Base-by-base conservation (phyloP, 2,329 filamentous ascomycete genomes). In the Stemphylium lycopersici region DNA sequence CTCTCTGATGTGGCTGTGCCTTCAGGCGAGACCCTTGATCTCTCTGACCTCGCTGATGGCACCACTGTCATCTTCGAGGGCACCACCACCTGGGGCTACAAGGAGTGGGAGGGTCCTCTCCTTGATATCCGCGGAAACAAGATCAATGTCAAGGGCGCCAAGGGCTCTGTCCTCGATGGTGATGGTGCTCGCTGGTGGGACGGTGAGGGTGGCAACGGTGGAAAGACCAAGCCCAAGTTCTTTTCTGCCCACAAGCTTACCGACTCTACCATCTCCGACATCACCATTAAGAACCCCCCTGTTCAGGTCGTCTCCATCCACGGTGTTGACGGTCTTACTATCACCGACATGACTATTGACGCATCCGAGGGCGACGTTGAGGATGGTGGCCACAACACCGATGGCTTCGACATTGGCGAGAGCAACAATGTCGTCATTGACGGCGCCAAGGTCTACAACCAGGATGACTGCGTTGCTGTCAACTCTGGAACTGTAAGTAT, bases 91-190 rank as follows among this genome's bases (percentile, higher is more conserved):
- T 90, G 86, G 66, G 87, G 80, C 15, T 89, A 88, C 74, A 76
- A 83, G 55, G 83, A 87, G 63, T 90, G 87, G 87, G 70, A 71
- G 0, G 87, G 87, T 0, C 87, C 87, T 37, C 77, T 90, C 3
- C 79, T 90, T 59, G 79, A 79, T 33, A 78, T 89, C 56, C 81
- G 81, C 1, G 87, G 87, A 24, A 72, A 59, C 33, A 67, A 85
- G 58, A 84, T 88, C 63, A 83, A 80, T 56, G 85, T 88, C 61
- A 83, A 80, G 53, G 85, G 85, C 29, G 76, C 79, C 5, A 80
- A 75, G 1, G 86, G 82, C 15, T 77, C 84, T 29, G 75, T 80
- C 8, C 71, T 87, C 29, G 82, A 87, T 48, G 83, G 83, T 0
- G 84, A 86, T 56, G 84, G 80, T 2, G 77, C 80, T 53, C 73